Base-by-base conservation (phyloP, 257 asterid genomes). In the Penstemon eatonii region DNA sequence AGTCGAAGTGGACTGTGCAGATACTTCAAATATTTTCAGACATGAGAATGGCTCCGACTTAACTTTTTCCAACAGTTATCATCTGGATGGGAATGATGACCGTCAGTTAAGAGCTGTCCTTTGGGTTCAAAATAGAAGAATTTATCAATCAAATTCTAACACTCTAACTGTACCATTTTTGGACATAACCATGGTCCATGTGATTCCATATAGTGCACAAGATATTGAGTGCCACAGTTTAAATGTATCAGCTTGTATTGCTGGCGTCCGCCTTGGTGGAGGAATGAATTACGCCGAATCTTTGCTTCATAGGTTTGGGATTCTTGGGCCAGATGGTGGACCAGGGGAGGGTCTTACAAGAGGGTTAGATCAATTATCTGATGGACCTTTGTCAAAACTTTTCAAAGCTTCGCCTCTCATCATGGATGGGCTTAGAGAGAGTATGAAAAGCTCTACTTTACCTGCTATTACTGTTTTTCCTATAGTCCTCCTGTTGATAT, bases 231-330 rank as follows among this genome's bases (percentile, higher is more conserved):
- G 89, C 77, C 97, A 91, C 80, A 89, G 91, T 78, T 81, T 94
- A 71, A 83, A 78, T 54, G 87, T 89, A 79, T 87, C 90, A 46
- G 97, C 97, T 67, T 81, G 95, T 70, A 71, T 94, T 63, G 76
- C 93, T 66, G 99, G 99, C 53, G 81, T 94, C 72, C 96, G 96
- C 66, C 96, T 94, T 63, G 97, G 96, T 63, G 99, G 99, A 46
- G 99, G 99, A 68, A 89, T 94, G 96, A 87, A 76, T 78, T 88
- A 91, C 73, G 83, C 96, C 19, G 99, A 94, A 74, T 75, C 91
- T 73, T 83, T 94, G 80, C 97, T 94, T 74, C 96, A 89, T 70
- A 86, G 89, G 71, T 94, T 94, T 81, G 99, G 99, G 70, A 91
- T 94, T 82, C 85, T 91, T 71, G 91, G 91, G 54, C 91, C 96